Evolutionary conservation across 2,329 filamentous ascomycete genomes (phyloP).

Genomic region (Paecilomyces sp.): DNA sequence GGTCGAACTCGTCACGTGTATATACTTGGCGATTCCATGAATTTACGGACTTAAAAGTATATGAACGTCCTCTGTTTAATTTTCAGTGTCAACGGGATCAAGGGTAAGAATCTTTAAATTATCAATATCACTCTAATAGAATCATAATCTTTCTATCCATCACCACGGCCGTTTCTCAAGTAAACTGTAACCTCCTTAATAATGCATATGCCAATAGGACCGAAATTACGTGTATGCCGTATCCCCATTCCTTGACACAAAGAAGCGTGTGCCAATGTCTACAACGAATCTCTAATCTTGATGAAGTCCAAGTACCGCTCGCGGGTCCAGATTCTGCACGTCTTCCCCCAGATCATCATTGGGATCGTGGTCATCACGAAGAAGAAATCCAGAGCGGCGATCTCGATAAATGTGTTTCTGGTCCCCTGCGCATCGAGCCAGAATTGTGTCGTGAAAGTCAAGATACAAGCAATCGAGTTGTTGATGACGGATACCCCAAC

Average conservation of each 20-base stretch:
- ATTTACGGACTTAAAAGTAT: too few relatives aligned
- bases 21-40: too few relatives aligned
- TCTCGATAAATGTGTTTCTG: conserved; percentile 45
- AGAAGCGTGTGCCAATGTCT: background rate
- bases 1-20: too few relatives aligned
- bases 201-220: too few relatives aligned
- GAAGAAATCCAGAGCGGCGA: conserved; percentile 45
- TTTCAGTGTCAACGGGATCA: too few relatives aligned
- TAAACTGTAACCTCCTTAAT: too few relatives aligned
- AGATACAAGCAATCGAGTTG: conserved; percentile 48
- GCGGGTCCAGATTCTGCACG: conserved; percentile 42
- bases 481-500: conserved; percentile 53
- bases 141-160: too few relatives aligned
- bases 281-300: conserved; percentile 37
- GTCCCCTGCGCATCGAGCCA: conserved; percentile 45
- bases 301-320: conserved; percentile 41
- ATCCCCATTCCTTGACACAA: background rate
- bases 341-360: conserved; percentile 51
- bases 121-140: too few relatives aligned
- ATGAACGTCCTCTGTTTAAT: too few relatives aligned
- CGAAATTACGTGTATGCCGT: background rate
- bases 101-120: too few relatives aligned
- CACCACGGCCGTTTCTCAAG: too few relatives aligned
- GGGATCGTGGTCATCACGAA: conserved; percentile 46
- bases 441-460: conserved; percentile 45